These are phyloP conservation scores for Sapria himalayana DNA, from an alignment of 345 rosid species.

Conservation along the genomic window DNA sequence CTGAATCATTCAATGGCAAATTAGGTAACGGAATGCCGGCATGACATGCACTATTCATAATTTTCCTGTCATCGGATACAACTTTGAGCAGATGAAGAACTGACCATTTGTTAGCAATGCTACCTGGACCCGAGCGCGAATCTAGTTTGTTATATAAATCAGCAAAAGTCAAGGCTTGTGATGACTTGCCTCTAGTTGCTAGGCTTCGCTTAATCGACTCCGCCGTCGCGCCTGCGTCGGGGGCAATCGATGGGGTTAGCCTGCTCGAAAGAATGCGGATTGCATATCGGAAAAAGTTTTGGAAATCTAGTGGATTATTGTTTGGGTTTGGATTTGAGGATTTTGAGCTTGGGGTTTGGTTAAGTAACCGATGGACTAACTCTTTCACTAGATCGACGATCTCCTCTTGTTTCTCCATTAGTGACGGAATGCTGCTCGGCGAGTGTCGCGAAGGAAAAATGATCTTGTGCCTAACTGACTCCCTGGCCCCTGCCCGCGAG, in stretches of 20 bases:
- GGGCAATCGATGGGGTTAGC: conserved; percentile 49
- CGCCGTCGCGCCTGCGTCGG: conserved; percentile 63
- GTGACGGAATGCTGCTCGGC: too few relatives aligned
- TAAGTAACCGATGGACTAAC: conserved; percentile 56
- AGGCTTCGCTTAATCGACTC: conserved; percentile 92
- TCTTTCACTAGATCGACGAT: conserved; percentile 64
- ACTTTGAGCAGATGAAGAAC: conserved; percentile 65
- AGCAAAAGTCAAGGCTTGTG: conserved; percentile 65
- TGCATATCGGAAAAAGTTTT: conserved; percentile 51
- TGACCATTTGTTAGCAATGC: conserved; percentile 83
- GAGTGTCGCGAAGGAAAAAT: too few relatives aligned
- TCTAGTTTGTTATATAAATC: conserved; percentile 69
- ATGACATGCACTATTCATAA: conserved; percentile 16
- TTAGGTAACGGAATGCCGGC: conserved; percentile 37
- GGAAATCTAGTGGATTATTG: conserved; percentile 30
- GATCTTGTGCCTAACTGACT: too few relatives aligned
- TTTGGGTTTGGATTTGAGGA: conserved; percentile 21
- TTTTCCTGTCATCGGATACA: conserved; percentile 46
- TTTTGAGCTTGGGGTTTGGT: conserved; percentile 19
- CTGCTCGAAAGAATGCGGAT: conserved; percentile 78
- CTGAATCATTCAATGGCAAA: conserved; percentile 20
- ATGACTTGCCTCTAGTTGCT: conserved; percentile 73
- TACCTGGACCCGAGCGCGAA: conserved; percentile 71
- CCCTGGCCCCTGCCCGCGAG: too few relatives aligned
- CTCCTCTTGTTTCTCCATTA: conserved; percentile 88